A percentile compares a stretch with the other conserved stretches of the same genome.
These are phyloP conservation scores for Xylaria sp. DNA, from an alignment of 2,329 filamentous ascomycete species.

Conservation along the genomic window DNA sequence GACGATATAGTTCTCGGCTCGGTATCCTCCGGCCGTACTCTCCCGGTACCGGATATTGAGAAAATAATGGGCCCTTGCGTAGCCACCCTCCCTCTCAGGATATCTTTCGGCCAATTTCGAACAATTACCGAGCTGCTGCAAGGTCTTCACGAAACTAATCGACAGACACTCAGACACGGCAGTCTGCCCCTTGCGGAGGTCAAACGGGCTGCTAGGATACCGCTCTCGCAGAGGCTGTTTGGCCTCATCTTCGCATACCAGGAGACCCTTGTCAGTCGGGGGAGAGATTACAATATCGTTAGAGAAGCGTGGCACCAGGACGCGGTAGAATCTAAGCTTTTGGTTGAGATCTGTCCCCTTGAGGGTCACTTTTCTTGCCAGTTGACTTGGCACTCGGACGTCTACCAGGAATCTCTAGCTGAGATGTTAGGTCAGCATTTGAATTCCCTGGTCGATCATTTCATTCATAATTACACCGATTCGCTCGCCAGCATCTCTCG, in stretches of 20 bases:
- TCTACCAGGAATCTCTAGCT: slow-evolving; percentile 59
- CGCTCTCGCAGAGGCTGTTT: slow-evolving; percentile 64
- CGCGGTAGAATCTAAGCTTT: slow-evolving; percentile 73
- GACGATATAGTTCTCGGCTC: slow-evolving; percentile 74
- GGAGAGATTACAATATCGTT: slow-evolving; percentile 41
- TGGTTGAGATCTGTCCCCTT: slow-evolving; percentile 75
- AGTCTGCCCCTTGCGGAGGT: slow-evolving; percentile 70
- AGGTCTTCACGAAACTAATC: slow-evolving; percentile 66
- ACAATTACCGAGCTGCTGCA: slow-evolving; percentile 64
- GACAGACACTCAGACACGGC: slow-evolving; percentile 65
- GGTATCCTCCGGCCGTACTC: slow-evolving; percentile 78
- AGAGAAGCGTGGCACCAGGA: slow-evolving; percentile 65
- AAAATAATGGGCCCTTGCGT: slow-evolving; percentile 79
- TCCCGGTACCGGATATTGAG: slow-evolving; percentile 72
- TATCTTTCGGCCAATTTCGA: slow-evolving; percentile 55
- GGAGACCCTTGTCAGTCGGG: slow-evolving; percentile 60
- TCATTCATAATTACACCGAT: slow-evolving; percentile 32
- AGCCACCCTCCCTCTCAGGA: slow-evolving; percentile 71
- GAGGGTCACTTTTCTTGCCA: slow-evolving; percentile 45
- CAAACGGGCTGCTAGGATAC: slow-evolving; percentile 59
- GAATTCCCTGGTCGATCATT: slow-evolving; percentile 47
- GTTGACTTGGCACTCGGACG: slow-evolving; percentile 50
- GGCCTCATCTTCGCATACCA: slow-evolving; percentile 86
- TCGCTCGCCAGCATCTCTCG: slow-evolving; percentile 29
- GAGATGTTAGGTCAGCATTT: slow-evolving; percentile 64